Percentiles rank a stretch among this genome's conserved stretches.
Evolutionary conservation across 2,329 filamentous ascomycete species (phyloP).

Genomic region (Cadophora malorum): DNA sequence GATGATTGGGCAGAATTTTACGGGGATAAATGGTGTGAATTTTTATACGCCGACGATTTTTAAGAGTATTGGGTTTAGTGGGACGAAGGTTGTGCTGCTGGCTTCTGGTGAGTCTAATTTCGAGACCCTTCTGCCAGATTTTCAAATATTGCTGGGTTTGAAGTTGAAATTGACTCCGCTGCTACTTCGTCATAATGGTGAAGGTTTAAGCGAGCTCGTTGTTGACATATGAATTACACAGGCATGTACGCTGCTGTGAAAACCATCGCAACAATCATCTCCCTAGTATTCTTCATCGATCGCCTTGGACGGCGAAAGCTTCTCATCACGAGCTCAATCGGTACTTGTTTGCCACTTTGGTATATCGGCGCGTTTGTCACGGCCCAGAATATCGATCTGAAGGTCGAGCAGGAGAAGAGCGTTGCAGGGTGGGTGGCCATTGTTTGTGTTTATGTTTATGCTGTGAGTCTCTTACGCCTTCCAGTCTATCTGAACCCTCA

Average conservation of each 20-base stretch:
- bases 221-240: slow-evolving; percentile 10
- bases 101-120: slow-evolving; percentile 32
- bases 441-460: slow-evolving; percentile 38
- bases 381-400: slow-evolving; percentile 31
- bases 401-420: slow-evolving; percentile 21
- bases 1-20: slow-evolving; percentile 41
- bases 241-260: slow-evolving; percentile 39
- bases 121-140: background rate
- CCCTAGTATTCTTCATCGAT: slow-evolving; percentile 65
- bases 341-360: slow-evolving; percentile 32
- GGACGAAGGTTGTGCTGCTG: slow-evolving; percentile 35
- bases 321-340: slow-evolving; percentile 39
- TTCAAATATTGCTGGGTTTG: background rate
- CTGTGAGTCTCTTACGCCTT: too few species aligned
- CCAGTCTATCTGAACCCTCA: too few species aligned
- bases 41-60: slow-evolving; percentile 41
- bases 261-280: slow-evolving; percentile 43
- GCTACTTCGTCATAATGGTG: background rate
- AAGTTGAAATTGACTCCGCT: background rate
- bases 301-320: slow-evolving; percentile 61
- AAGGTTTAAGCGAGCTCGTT: background rate
- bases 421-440: slow-evolving; percentile 37
- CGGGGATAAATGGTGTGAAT: slow-evolving; percentile 40
- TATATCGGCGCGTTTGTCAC: slow-evolving; percentile 42
- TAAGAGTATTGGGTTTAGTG: slow-evolving; percentile 36